Percentiles rank a stretch among this genome's conserved stretches.
Evolutionary conservation across 176 grass and related monocot genomes (phyloP).

Genomic region (Juncus inflexus): DNA sequence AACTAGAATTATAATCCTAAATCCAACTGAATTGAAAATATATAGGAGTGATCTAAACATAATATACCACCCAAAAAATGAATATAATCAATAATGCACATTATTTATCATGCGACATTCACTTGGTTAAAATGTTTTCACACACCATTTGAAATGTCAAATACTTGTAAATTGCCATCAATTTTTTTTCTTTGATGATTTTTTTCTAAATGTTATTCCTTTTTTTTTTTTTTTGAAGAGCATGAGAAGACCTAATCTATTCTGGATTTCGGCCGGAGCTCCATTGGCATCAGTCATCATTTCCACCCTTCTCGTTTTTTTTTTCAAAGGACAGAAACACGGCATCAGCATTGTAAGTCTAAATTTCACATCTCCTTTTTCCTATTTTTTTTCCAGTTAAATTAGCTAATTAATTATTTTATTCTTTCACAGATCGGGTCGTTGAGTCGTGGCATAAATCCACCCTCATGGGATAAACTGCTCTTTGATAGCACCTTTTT

Average conservation of each 20-base stretch:
- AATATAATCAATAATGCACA: too few species aligned
- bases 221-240: conserved; percentile 37
- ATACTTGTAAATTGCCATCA: too few species aligned
- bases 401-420: not conserved
- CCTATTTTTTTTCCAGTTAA: not conserved
- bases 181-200: too few species aligned
- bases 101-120: too few species aligned
- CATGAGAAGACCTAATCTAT: conserved; percentile 63
- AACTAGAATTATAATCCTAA: too few species aligned
- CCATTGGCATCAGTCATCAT: conserved; percentile 70
- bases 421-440: conserved; percentile 54
- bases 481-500: conserved; percentile 61
- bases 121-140: too few species aligned
- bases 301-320: conserved; percentile 80
- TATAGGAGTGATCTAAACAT: too few species aligned
- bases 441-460: conserved; percentile 74
- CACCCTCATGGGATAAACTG: conserved; percentile 82
- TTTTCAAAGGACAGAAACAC: conserved; percentile 80
- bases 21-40: too few species aligned
- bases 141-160: too few species aligned
- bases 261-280: conserved; percentile 85
- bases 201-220: too few species aligned
- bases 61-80: too few species aligned
- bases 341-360: conserved; percentile 75
- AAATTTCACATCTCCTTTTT: not conserved